Evolutionary conservation across 768 basidiomycete genomes (phyloP), one percentile per base, ranked within the genome.

Genomic region (Phlebiopsis flavidoalba): DNA sequence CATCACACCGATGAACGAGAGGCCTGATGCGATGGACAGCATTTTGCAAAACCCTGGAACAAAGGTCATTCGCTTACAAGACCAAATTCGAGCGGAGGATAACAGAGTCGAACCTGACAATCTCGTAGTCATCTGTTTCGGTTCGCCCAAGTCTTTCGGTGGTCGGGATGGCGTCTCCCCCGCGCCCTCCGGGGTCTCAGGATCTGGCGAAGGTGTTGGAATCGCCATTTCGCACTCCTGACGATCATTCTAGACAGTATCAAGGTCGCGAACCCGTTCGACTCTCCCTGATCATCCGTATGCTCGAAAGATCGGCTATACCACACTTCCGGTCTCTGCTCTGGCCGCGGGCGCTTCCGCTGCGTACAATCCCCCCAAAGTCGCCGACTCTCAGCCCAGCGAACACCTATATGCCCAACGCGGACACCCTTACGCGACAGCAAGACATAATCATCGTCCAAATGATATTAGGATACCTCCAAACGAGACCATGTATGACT

Each of bases 171-270:
- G 68, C 37, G 53, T 59, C 0, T 76, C 76, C 15, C 72, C 75
- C 0, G 66, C 71, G 6, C 76, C 74, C 10, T 71, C 67, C 1
- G 67, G 63, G 10, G 55, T 53, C 15, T 68, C 64, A 6, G 66
- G 55, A 4, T 69, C 69, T 0, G 66, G 47, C 1, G 71, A 74
- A 47, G 69, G 67, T 36, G 72, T 82, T 0, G 80, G 80, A 11
- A 73, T 82, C 56, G 81, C 80, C 5, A 69, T 82, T 33, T 71
- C 77, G 1, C 74, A n/a, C 68, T 1, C 61, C 68, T 6, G 73
- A 73, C 4, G 67, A 70, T 24, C 51, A 59, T 36, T 51, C 54
- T 6, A 60, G 31, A 8, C 49, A 59, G 15, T 59, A 64, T 17
- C 40, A 45, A 12, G 63, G 60, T 3, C 53, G 47, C 22, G 67